Base-by-base conservation (phyloP, 2,329 filamentous ascomycete species). In the Ceratocystis colombiana region DNA sequence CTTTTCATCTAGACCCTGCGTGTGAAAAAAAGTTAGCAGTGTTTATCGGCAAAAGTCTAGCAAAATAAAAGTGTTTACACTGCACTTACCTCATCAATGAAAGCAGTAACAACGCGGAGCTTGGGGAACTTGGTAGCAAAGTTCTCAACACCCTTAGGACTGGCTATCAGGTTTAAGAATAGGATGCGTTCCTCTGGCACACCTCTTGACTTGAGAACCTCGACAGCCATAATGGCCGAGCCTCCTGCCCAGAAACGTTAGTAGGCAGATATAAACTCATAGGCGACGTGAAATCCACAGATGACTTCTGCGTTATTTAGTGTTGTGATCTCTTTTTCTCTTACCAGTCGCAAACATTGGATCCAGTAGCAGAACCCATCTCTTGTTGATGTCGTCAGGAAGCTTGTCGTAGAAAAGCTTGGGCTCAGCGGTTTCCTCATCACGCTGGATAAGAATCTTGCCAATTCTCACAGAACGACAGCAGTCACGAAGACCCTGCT, bases 301-400 rank as follows among this genome's bases (percentile, higher is more conserved):
- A 15, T 53, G 25, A 28, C 5, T 20, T 48, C 45, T 48, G 45
- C 45, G 1, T 5, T 22, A 8, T 22, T 53, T 15, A 7, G 8
- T 41, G 8, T 41, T 41, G 37, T 41, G 10, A 4, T 41, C 37
- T 41, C 3, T 41, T 10, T 12, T 41, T 41, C 37, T 41, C 80
- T 72, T 77, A 92, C 90, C 92, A 71, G 94, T 99, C 67, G 94
- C 94, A 77, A 99, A 92, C 94, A 99, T 99, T n/a, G 94, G 94
- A 74, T 99, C 94, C 59, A 99, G 78, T 57, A 99, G 80, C 68
- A 99, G 79, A 45, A 96, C 93, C 92, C 94, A 99, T 75, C 94
- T 82, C 65, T 93, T 84, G 28, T 88, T 84, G 75, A 99, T 96
- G 74, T 99, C 94, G 73, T 90, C 88, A 5, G 94, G 94, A 46